Evolutionary conservation across 305 asterid species (phyloP), one percentile per base, ranked within the genome.

Genomic region (Plantago lanceolata): DNA sequence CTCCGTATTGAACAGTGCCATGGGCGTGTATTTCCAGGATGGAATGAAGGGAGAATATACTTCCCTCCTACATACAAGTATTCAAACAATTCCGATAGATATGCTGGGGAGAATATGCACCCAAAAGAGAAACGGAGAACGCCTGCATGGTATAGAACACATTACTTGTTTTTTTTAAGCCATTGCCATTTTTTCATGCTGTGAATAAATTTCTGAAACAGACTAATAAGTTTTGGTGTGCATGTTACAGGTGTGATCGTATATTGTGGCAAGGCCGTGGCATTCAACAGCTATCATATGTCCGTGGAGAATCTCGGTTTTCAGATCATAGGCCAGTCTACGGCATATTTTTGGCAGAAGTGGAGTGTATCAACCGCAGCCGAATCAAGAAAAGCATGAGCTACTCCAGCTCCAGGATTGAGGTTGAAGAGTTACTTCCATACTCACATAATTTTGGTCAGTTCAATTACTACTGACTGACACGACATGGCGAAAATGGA

Each of bases 61-160:
- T 93, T 93, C 71, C 99, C 99, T 67, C 99, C 99, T 0, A 94
- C 99, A 3, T 94, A 94, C 75, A 94, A 94, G 68, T 94, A 94
- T 61, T 90, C 90, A 0, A 81, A 80, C 64, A 94, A 94, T 72
- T 94, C 99, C 0, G 97, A 94, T 71, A 75, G 95, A 76, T 94
- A 94, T 12, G 93, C 96, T 4, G 97, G 99, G 1, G 97, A 94
- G 66, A 78, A 80, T 53, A 75, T 80, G 77, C 91, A 86, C 65
- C 92, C 85, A 0, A 93, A 88, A 67, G 96, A 88, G 79, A 93
- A 93, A 81, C 79, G 99, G 33, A 69, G 95, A 76, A 94, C 99
- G 3, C 99, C 96, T 13, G 99, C 99, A 61, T 94, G 99, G 99
- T 89, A 86, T 16, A 40, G 26, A 26, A 52, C 48, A 6, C 2